phyloP scores from a whole-genome alignment of 2,329 filamentous ascomycete species.

The Arthrocladium fulminans region DNA sequence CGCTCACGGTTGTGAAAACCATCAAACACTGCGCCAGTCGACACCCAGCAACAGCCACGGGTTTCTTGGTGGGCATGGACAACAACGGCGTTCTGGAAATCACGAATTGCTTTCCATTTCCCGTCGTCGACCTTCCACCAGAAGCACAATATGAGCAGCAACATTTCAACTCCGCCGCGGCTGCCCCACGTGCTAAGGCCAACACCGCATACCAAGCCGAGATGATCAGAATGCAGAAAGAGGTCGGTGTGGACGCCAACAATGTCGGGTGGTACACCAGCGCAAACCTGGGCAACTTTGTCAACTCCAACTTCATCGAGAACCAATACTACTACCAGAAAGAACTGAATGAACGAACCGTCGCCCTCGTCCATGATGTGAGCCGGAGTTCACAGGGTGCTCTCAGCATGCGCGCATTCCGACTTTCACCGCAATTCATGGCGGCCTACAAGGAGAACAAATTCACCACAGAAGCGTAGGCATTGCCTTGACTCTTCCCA shows the following conservation, averaged over 20 bases:
- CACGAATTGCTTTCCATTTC: slow-evolving; percentile 93
- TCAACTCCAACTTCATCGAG: slow-evolving; percentile 91
- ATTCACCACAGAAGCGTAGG: slow-evolving; percentile 91
- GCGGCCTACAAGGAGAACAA: slow-evolving; percentile 90
- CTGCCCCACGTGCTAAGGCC: slow-evolving; percentile 83
- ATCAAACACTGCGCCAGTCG: slow-evolving; percentile 85
- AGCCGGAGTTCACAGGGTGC: slow-evolving; percentile 89
- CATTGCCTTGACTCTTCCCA: slow-evolving; percentile 8
- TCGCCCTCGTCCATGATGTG: slow-evolving; percentile 89
- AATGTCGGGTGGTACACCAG: slow-evolving; percentile 98
- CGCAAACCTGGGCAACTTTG: slow-evolving; percentile 96
- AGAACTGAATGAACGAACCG: slow-evolving; percentile 73
- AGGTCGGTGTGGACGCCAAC: slow-evolving; percentile 97
- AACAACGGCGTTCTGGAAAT: slow-evolving; percentile 70
- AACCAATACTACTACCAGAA: slow-evolving; percentile 98
- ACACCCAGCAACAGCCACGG: slow-evolving; percentile 83
- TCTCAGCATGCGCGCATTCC: slow-evolving; percentile 82
- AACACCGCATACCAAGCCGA: slow-evolving; percentile 84
- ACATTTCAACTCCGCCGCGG: slow-evolving; percentile 66
- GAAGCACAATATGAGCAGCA: slow-evolving; percentile 62
- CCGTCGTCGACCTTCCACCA: slow-evolving; percentile 63
- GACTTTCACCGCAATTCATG: slow-evolving; percentile 80
- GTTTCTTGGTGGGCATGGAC: slow-evolving; percentile 90
- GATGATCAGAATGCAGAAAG: slow-evolving; percentile 93
- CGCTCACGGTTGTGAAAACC: slow-evolving; percentile 94